These are phyloP conservation scores for Moringa oleifera DNA, from an alignment of 345 rosid genomes.

Conservation along the genomic window DNA sequence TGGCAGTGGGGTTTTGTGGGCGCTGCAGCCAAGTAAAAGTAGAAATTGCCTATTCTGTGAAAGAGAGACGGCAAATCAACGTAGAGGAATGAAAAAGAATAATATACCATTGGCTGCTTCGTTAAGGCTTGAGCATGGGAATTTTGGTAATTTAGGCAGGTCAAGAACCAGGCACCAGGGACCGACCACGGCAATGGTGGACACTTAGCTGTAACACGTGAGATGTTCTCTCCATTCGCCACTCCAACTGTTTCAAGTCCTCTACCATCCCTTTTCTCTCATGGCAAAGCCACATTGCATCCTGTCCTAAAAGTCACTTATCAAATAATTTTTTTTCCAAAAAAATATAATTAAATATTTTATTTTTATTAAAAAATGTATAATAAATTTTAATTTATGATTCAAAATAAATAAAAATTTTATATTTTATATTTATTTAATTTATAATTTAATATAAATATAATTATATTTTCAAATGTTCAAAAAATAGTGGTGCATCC, in stretches of 20 bases:
- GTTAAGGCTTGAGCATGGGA: slow-evolving; percentile 6
- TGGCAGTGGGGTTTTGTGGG: slow-evolving; percentile 29
- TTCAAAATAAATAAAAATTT: no score
- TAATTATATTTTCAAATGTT: no score
- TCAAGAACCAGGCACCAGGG: not conserved
- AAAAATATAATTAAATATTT: no score
- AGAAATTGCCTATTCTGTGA: slow-evolving; percentile 1
- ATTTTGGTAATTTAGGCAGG: slow-evolving; percentile 14
- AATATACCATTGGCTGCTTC: slow-evolving; percentile 21
- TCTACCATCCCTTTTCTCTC: no score
- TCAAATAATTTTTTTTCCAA: not conserved
- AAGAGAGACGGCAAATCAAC: slow-evolving; percentile 25
- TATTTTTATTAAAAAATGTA: not conserved
- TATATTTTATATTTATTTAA: no score
- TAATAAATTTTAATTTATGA: no score
- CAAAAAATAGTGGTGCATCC: no score
- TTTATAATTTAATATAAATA: no score
- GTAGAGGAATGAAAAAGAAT: slow-evolving; percentile 19
- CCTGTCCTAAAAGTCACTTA: no score
- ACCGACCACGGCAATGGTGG: slow-evolving; percentile 16
- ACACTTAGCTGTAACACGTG: slow-evolving; percentile 25
- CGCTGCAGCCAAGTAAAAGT: slow-evolving; percentile 14
- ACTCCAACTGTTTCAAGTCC: no score
- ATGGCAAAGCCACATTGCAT: no score
- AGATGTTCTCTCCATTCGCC: slow-evolving; percentile 7